Evolutionary conservation across 257 asterid species (phyloP).

Genomic region (Orobanche coerulescens): DNA sequence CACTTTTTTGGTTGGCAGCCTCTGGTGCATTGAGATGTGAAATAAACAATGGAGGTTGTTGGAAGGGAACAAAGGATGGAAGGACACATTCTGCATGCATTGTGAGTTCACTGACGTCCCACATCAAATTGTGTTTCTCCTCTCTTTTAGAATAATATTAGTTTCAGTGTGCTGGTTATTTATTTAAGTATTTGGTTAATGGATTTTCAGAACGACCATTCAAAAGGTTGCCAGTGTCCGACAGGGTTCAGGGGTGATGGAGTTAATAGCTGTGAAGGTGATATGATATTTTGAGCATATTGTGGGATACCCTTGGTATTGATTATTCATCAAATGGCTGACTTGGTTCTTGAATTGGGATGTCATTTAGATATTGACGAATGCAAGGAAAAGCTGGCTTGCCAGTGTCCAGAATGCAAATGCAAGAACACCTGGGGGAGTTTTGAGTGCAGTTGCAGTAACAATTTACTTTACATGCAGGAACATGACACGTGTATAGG

Average conservation of each 20-base stretch:
- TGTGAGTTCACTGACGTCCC: constrained; percentile 43
- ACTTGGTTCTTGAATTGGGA: constrained; percentile 13
- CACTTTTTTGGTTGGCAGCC: constrained; percentile 40
- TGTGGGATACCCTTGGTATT: constrained; percentile 16
- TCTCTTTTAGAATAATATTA: background rate
- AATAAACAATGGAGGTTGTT: constrained; percentile 85
- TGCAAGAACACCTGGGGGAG: constrained; percentile 57
- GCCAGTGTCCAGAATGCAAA: constrained; percentile 44
- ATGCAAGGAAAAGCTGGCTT: constrained; percentile 47
- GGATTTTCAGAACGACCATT: constrained; percentile 55
- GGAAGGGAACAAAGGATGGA: constrained; percentile 68
- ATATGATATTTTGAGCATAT: background rate
- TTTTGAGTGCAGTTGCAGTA: constrained; percentile 38
- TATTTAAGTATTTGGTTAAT: background rate
- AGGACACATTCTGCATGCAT: constrained; percentile 80
- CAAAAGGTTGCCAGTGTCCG: constrained; percentile 88
- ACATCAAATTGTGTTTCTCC: background rate
- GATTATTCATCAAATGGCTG: background rate
- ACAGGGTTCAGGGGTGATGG: constrained; percentile 96
- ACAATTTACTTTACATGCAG: constrained; percentile 32
- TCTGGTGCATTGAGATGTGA: constrained; percentile 84
- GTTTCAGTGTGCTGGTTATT: background rate
- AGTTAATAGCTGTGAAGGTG: constrained; percentile 77
- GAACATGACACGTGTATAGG: constrained; percentile 57
- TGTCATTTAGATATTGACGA: constrained; percentile 70